Evolutionary conservation across 495 filamentous ascomycete genomes (phyloP), one percentile per base, ranked within the genome.

Genomic region (Podospora sp.): DNA sequence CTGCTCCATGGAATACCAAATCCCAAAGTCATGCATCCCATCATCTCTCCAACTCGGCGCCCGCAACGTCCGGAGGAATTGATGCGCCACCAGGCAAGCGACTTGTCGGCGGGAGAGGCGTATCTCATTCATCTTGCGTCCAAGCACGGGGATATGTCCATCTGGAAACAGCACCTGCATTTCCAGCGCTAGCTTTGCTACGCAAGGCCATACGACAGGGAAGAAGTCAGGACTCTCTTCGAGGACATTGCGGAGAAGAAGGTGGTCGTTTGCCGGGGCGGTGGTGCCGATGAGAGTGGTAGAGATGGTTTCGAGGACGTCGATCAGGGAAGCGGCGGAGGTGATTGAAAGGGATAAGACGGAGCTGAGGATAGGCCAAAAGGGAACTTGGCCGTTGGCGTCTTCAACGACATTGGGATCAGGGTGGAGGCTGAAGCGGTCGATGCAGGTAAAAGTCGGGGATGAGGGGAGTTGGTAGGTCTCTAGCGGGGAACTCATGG

Each of bases 281-380:
- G 62, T 33, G 16, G 71, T 58, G 21, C 52, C 63, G 27, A 20
- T 51, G 1, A 65, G 27, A 3, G 66, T 71, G 60, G 62, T 33
- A 4, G 71, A 66, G 50, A 73, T 67, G 33, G 78, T 73, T 24
- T 83, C 81, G 72, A 84, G 79, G 27, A 82, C 81, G 58, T 80
- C 75, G 59, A 78, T 68, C 20, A 79, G 68, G 61, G 73, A 72
- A 70, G 78, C 69, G 24, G 85, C 77, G 77, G 81, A 80, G 65
- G 69, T 67, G 22, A 84, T 79, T 1, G 83, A 77, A 21, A 77
- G 76, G 8, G 61, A 24, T 2, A 81, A 79, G 62, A 88, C 76
- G 35, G 80, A 79, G 70, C 84, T 80, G 70, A 87, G 78, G 79
- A 87, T 83, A 40, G 69, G 57, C 71, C 69, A 75, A 51, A 71